A percentile compares a stretch with the other conserved stretches of the same genome.
phyloP scores from a whole-genome alignment of 2,329 filamentous ascomycete genomes.

The Alternaria ethzedia region DNA sequence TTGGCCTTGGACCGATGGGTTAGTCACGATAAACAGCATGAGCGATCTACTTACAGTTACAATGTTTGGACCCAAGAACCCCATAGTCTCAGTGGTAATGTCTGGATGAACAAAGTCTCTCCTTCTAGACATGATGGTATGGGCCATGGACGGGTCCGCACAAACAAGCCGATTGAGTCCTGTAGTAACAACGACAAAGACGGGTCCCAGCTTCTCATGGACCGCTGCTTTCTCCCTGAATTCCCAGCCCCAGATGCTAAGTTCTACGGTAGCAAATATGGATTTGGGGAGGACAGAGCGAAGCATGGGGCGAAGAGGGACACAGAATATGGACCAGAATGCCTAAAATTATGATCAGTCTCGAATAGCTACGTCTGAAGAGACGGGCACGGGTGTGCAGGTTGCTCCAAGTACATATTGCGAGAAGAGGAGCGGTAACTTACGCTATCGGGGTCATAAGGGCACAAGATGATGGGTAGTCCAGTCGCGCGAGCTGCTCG shows the following conservation, averaged over 20 bases:
- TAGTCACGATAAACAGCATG: neutral
- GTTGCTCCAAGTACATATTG: neutral
- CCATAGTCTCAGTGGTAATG: neutral
- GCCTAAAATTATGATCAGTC: neutral
- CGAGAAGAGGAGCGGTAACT: neutral
- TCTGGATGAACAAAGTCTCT: slow-evolving; percentile 7
- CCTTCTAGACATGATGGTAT: neutral
- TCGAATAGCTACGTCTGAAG: neutral
- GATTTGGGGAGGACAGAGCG: neutral
- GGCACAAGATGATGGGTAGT: slow-evolving; percentile 1
- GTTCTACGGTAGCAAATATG: neutral
- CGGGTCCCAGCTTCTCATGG: slow-evolving; percentile 19
- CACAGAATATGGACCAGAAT: neutral
- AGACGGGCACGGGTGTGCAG: neutral
- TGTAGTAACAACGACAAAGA: slow-evolving; percentile 23
- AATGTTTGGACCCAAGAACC: neutral
- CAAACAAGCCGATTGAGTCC: slow-evolving; percentile 6
- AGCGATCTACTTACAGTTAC: neutral
- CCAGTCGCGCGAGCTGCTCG: neutral
- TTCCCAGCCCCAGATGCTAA: slow-evolving; percentile 21
- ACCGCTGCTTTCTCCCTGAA: slow-evolving; percentile 10
- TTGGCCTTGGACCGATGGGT: neutral
- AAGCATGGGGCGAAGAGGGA: neutral
- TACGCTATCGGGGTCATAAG: slow-evolving; percentile 9
- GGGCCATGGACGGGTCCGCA: slow-evolving; percentile 6